Evolutionary conservation across 805 yeast species (phyloP).

Genomic region (Jamesozyma jinghongensis): DNA sequence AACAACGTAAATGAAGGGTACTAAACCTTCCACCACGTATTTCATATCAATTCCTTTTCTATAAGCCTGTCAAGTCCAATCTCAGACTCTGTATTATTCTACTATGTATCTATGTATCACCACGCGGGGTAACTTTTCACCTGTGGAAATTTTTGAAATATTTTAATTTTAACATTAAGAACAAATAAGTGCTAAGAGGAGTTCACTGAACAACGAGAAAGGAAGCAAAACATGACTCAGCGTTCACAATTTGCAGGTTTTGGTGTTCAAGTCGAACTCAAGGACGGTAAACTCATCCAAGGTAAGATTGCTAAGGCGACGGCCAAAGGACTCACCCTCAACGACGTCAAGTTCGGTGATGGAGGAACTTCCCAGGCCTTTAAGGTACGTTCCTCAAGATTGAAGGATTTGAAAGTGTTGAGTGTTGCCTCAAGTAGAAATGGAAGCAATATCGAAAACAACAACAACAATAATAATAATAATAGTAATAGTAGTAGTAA

Average conservation of each 20-base stretch:
- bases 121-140: too few species aligned
- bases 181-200: too few species aligned
- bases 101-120: too few species aligned
- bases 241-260: slow-evolving; percentile 40
- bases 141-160: too few species aligned
- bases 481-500: slow-evolving; percentile 8
- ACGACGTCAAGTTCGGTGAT: slow-evolving; percentile 31
- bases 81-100: too few species aligned
- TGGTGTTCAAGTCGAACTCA: slow-evolving; percentile 36
- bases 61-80: too few species aligned
- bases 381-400: slow-evolving; percentile 29
- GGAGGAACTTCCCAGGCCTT: slow-evolving; percentile 27
- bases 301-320: slow-evolving; percentile 38
- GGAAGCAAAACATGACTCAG: slow-evolving; percentile 4
- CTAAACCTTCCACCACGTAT: too few species aligned
- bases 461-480: slow-evolving; percentile 14
- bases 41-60: too few species aligned
- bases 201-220: not conserved
- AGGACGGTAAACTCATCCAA: slow-evolving; percentile 33
- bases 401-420: slow-evolving; percentile 29
- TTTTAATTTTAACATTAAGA: too few species aligned
- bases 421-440: slow-evolving; percentile 17
- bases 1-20: too few species aligned
- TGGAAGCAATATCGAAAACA: slow-evolving; percentile 13
- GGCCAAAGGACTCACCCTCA: slow-evolving; percentile 32